A percentile compares a stretch with the other conserved stretches of the same genome.
Evolutionary conservation across 306 rosid species (phyloP).

Genomic region (Hippophae rhamnoides): DNA sequence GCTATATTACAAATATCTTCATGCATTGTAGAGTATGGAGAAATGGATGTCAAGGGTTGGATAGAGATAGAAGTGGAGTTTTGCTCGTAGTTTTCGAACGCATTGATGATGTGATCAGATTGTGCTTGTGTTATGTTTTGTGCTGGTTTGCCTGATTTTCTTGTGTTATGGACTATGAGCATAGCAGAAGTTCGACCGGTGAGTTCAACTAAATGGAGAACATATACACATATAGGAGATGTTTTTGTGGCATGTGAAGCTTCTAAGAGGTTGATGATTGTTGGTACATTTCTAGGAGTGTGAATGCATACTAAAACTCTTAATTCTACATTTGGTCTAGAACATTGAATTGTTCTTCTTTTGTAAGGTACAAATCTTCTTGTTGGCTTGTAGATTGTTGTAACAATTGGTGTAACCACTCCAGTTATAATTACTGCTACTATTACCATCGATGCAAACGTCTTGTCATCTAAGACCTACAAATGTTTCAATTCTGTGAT

Average conservation of each 20-base stretch:
- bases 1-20: slow-evolving; percentile 78
- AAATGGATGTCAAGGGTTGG: slow-evolving; percentile 70
- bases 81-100: slow-evolving; percentile 71
- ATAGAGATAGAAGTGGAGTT: slow-evolving; percentile 44
- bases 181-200: slow-evolving; percentile 91
- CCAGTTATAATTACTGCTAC: slow-evolving; percentile 65
- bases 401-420: slow-evolving; percentile 49
- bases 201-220: slow-evolving; percentile 78
- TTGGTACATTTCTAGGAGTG: slow-evolving; percentile 73
- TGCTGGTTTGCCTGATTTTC: slow-evolving; percentile 43
- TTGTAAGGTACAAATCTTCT: slow-evolving; percentile 42
- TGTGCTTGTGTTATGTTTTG: slow-evolving; percentile 72
- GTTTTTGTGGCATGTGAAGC: slow-evolving; percentile 66
- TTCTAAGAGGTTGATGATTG: slow-evolving; percentile 77
- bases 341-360: slow-evolving; percentile 50
- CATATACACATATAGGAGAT: slow-evolving; percentile 68
- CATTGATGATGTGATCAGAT: slow-evolving; percentile 75
- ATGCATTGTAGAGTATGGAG: slow-evolving; percentile 91
- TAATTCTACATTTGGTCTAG: slow-evolving; percentile 54
- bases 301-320: slow-evolving; percentile 61
- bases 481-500: background rate
- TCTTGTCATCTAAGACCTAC: slow-evolving; percentile 67
- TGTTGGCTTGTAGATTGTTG: slow-evolving; percentile 55
- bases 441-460: slow-evolving; percentile 78
- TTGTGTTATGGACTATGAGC: slow-evolving; percentile 77